Percentiles rank a stretch among this genome's conserved stretches.
Evolutionary conservation across 139 green algal species (phyloP).

Genomic region (Asterochloris sp.): DNA sequence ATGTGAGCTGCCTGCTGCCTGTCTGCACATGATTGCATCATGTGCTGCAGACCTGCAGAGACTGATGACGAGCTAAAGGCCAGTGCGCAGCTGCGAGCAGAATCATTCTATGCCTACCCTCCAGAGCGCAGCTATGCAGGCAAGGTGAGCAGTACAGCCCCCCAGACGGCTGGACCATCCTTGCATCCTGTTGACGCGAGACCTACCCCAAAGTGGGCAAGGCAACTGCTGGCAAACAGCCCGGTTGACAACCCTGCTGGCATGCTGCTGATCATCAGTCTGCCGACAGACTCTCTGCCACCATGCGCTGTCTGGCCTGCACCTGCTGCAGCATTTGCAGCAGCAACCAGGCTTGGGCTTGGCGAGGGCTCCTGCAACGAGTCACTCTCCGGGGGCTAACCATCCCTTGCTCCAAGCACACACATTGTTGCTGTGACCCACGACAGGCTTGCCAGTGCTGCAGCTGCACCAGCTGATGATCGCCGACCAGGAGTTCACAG

Average conservation of each 20-base stretch:
- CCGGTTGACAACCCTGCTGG: background rate
- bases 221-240: background rate
- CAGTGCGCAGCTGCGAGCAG: constrained; percentile 31
- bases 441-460: background rate
- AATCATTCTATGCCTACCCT: constrained; percentile 51
- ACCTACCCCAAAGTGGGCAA: background rate
- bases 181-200: background rate
- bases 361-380: too few species aligned
- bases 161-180: background rate
- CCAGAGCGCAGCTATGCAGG: constrained; percentile 48
- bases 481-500: constrained; percentile 38
- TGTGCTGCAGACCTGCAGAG: constrained; percentile 15
- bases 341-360: background rate
- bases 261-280: too few species aligned
- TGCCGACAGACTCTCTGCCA: too few species aligned
- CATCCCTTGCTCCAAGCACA: too few species aligned
- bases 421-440: too few species aligned
- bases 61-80: constrained; percentile 38
- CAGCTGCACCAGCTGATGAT: constrained; percentile 49
- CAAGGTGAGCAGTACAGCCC: constrained; percentile 22
- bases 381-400: too few species aligned
- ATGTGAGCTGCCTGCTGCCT: too few species aligned
- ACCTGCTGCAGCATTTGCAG: background rate
- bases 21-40: too few species aligned
- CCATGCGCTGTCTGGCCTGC: too few species aligned